phyloP scores from a whole-genome alignment of 2,329 filamentous ascomycete genomes.

The Coniochaeta hoffmannii region DNA sequence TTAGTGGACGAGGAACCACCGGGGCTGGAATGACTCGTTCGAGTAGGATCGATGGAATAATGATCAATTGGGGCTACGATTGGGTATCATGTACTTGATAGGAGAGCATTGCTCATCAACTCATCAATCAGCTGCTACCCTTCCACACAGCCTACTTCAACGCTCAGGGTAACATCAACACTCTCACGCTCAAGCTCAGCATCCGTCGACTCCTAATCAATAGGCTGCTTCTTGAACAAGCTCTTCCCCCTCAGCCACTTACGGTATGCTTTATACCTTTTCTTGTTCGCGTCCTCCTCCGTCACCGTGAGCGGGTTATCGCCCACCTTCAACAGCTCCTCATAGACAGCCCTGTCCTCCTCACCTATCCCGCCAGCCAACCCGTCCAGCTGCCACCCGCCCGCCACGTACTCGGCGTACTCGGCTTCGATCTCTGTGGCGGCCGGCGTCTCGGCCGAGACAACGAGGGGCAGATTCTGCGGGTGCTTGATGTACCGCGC shows the following conservation, averaged over 20 bases:
- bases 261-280: slow-evolving; percentile 91
- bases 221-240: slow-evolving; percentile 83
- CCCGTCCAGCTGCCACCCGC: slow-evolving; percentile 54
- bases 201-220: slow-evolving; percentile 34
- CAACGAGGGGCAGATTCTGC: slow-evolving; percentile 76
- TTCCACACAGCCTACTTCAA: background rate
- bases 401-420: slow-evolving; percentile 74
- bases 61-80: too few relatives aligned
- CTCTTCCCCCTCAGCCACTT: slow-evolving; percentile 95
- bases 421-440: slow-evolving; percentile 50
- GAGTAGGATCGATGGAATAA: too few relatives aligned
- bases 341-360: slow-evolving; percentile 67
- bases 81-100: too few relatives aligned
- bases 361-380: slow-evolving; percentile 41
- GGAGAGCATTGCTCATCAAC: too few relatives aligned
- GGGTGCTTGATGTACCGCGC: slow-evolving; percentile 83
- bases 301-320: slow-evolving; percentile 84
- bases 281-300: slow-evolving; percentile 81
- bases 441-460: slow-evolving; percentile 57
- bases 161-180: background rate
- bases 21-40: too few relatives aligned
- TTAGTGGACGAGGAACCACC: too few relatives aligned
- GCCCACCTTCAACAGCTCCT: slow-evolving; percentile 66
- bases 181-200: background rate
- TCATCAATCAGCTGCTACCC: too few relatives aligned